These are phyloP conservation scores for Salix viminalis DNA, from an alignment of 345 rosid genomes.

Conservation along the genomic window DNA sequence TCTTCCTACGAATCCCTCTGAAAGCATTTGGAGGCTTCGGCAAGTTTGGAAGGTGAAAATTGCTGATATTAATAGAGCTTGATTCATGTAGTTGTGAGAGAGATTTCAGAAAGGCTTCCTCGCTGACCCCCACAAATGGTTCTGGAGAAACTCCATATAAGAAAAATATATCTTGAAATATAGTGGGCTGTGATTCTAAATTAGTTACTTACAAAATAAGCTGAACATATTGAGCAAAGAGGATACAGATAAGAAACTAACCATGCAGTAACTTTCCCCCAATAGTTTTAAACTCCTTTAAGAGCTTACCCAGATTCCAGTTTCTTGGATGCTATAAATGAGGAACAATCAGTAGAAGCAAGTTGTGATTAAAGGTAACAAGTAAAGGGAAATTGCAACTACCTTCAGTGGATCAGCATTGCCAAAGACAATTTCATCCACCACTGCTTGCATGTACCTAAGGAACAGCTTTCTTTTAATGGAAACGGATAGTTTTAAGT, in stretches of 20 bases:
- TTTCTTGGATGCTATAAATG: constrained; percentile 63
- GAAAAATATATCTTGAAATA: constrained; percentile 7
- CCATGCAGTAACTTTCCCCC: constrained; percentile 66
- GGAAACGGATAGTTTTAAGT: neutral
- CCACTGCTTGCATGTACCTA: constrained; percentile 98
- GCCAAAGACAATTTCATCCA: constrained; percentile 69
- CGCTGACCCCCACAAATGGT: constrained; percentile 49
- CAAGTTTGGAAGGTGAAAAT: constrained; percentile 62
- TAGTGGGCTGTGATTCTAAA: neutral
- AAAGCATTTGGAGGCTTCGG: constrained; percentile 77
- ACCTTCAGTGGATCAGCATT: constrained; percentile 68
- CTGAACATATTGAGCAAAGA: neutral
- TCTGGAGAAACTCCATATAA: constrained; percentile 37
- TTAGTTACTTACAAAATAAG: neutral
- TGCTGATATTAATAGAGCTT: constrained; percentile 47
- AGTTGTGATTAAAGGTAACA: constrained; percentile 7
- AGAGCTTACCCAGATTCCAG: constrained; percentile 72
- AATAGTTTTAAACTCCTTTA: constrained; percentile 53
- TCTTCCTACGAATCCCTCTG: constrained; percentile 75
- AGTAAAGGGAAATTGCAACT: constrained; percentile 14
- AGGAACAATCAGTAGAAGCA: constrained; percentile 22
- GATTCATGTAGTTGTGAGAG: constrained; percentile 50
- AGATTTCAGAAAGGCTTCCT: constrained; percentile 50
- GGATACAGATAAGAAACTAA: constrained; percentile 30
- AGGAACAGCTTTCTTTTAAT: constrained; percentile 8